A percentile compares a stretch with the other conserved stretches of the same genome.
Conservation (phyloP, 805 yeast species). For the Dipodascus albidus region DNA sequence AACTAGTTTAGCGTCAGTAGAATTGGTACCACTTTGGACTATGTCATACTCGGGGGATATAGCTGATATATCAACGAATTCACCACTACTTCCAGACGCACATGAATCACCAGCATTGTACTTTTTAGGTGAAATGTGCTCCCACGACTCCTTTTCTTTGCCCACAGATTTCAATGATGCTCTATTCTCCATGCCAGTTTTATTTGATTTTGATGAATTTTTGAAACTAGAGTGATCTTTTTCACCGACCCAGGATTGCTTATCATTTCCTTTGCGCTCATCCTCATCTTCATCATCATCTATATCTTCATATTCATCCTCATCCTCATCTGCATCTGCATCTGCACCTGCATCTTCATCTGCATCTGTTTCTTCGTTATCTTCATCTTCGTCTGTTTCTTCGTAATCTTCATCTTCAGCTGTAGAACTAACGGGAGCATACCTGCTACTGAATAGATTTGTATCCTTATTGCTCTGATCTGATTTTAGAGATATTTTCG, state of each 20-base stretch:
- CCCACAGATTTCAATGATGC: not conserved
- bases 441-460: not conserved
- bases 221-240: not conserved
- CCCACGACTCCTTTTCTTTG: not conserved
- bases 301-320: constrained; percentile 4
- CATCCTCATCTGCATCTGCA: constrained; percentile 7
- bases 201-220: not conserved
- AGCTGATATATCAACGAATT: not conserved
- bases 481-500: not conserved
- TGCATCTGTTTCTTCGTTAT: constrained; percentile 3
- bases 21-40: not conserved
- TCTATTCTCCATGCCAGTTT: not conserved
- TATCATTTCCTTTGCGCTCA: not conserved
- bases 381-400: constrained; percentile 2
- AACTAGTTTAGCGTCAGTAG: not conserved
- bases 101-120: not conserved
- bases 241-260: not conserved
- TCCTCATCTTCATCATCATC: not conserved
- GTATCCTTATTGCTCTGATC: not conserved
- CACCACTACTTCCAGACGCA: not conserved
- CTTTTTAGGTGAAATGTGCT: not conserved
- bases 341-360: not conserved
- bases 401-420: constrained; percentile 3
- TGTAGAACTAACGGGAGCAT: no score
- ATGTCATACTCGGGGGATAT: not conserved